These are phyloP conservation scores for Umbelopsis sp. DNA, from an alignment of 371 early-diverging fungal species.

Conservation along the genomic window DNA sequence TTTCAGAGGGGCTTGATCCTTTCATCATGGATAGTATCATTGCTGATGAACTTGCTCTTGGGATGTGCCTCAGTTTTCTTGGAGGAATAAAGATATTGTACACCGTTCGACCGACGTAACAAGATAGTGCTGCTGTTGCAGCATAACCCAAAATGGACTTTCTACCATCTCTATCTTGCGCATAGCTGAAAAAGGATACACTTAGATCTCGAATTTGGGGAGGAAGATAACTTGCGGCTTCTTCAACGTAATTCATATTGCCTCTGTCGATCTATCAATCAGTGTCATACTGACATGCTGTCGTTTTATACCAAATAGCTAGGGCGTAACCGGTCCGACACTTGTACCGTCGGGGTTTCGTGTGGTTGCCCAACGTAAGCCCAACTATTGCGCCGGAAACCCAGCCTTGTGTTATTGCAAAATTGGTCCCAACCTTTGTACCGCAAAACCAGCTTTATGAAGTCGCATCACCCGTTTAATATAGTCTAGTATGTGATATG, in stretches of 20 bases:
- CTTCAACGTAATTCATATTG: constrained; percentile 5
- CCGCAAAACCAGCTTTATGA: background rate
- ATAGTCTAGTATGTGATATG: background rate
- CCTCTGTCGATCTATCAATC: too few species aligned
- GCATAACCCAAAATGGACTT: constrained; percentile 13
- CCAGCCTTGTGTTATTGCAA: too few species aligned
- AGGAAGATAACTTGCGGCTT: background rate
- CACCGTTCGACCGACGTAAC: background rate
- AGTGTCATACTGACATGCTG: too few species aligned
- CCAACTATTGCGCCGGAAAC: background rate
- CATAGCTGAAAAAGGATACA: background rate
- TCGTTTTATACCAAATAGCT: too few species aligned
- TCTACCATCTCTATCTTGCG: background rate
- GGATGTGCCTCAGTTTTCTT: constrained; percentile 29
- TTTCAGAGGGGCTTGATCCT: constrained; percentile 29
- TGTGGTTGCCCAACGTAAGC: too few species aligned
- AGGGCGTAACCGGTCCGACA: too few species aligned
- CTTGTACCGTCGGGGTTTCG: too few species aligned
- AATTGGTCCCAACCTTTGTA: too few species aligned
- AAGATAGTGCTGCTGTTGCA: background rate
- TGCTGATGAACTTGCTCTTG: constrained; percentile 26
- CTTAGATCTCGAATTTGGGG: background rate
- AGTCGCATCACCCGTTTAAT: background rate
- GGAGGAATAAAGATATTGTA: constrained; percentile 26
- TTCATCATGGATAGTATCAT: constrained; percentile 30